A percentile compares a stretch with the other conserved stretches of the same genome.
phyloP scores from a whole-genome alignment of 306 rosid species.

The Vigna trinervia region DNA sequence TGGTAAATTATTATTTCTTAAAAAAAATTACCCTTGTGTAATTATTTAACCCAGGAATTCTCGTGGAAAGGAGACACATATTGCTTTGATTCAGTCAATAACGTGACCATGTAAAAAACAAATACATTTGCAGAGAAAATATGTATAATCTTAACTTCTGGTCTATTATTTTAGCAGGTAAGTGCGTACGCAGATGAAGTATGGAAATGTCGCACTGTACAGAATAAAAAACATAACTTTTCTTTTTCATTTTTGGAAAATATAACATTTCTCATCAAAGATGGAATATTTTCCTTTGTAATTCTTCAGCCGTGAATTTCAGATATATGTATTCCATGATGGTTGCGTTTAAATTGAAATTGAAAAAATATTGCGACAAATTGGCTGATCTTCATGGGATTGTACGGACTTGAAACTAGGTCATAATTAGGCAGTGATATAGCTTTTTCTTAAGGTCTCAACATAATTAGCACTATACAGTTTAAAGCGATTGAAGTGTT shows the following conservation, averaged over 20 bases:
- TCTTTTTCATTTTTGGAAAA: neutral
- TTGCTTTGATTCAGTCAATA: slow-evolving; percentile 40
- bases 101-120: neutral
- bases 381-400: slow-evolving; percentile 1
- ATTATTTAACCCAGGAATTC: slow-evolving; percentile 9
- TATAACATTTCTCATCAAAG: slow-evolving; percentile 4
- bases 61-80: slow-evolving; percentile 18
- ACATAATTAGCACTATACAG: slow-evolving; percentile 12
- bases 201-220: slow-evolving; percentile 16
- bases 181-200: neutral
- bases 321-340: slow-evolving; percentile 30
- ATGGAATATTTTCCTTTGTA: slow-evolving; percentile 16
- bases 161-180: neutral
- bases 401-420: slow-evolving; percentile 31
- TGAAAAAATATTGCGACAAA: slow-evolving; percentile 10
- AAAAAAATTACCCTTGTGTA: neutral
- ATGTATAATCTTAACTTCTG: neutral
- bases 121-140: neutral
- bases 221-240: neutral
- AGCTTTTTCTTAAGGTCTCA: neutral
- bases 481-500: slow-evolving; percentile 17
- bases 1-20: neutral
- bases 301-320: neutral
- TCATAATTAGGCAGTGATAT: slow-evolving; percentile 7
- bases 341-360: neutral